phyloP scores from a whole-genome alignment of 495 filamentous ascomycete genomes.

The Massariosphaeria phaeospora region DNA sequence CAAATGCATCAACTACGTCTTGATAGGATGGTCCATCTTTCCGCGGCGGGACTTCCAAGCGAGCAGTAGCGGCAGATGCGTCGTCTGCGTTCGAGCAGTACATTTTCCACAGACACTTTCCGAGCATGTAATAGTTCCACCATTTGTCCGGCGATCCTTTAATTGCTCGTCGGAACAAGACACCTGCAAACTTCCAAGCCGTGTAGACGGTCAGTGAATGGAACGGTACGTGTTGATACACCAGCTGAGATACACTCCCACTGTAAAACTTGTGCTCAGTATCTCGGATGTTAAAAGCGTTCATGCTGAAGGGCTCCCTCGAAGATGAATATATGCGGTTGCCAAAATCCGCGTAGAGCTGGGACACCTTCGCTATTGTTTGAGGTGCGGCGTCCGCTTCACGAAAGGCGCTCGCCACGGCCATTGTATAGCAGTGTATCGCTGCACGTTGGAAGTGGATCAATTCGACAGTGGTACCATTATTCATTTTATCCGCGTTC shows the following conservation, averaged over 20 bases:
- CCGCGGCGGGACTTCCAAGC: background rate
- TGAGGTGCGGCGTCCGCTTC: conserved; percentile 58
- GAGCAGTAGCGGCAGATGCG: background rate
- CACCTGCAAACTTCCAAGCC: conserved; percentile 80
- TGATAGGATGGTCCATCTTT: conserved; percentile 42
- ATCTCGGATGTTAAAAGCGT: conserved; percentile 49
- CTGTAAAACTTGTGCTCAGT: conserved; percentile 69
- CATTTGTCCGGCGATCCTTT: conserved; percentile 72
- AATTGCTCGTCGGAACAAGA: conserved; percentile 72
- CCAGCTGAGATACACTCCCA: conserved; percentile 52
- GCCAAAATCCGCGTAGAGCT: conserved; percentile 86
- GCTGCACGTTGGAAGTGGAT: conserved; percentile 70
- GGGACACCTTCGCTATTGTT: conserved; percentile 62
- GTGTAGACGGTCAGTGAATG: conserved; percentile 66
- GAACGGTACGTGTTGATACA: conserved; percentile 71
- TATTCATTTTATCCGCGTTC: conserved; percentile 95
- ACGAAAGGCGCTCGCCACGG: conserved; percentile 66
- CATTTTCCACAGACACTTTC: conserved; percentile 97
- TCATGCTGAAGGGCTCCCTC: conserved; percentile 87
- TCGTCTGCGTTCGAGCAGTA: conserved; percentile 52
- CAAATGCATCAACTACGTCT: conserved; percentile 62
- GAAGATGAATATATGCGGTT: conserved; percentile 84
- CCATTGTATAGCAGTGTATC: conserved; percentile 92
- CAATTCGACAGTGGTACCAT: conserved; percentile 67
- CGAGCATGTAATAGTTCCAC: conserved; percentile 85